phyloP scores from a whole-genome alignment of 805 yeast genomes.

The Saccharomyces mikatae region DNA sequence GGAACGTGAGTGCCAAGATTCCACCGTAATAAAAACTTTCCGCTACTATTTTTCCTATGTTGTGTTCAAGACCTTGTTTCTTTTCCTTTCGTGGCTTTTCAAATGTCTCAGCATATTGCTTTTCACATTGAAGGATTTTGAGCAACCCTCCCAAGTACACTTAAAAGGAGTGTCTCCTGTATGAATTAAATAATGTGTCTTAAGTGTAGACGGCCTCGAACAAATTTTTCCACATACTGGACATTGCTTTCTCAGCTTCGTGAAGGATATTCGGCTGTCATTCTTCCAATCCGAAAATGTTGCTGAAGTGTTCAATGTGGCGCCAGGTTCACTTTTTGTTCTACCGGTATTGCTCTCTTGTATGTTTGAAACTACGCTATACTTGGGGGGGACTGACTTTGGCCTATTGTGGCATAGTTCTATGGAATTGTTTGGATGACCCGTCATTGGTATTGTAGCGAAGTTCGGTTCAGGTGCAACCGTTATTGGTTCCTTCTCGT shows the following conservation, averaged over 20 bases:
- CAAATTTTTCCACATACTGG: conserved; percentile 64
- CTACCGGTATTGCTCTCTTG: neutral
- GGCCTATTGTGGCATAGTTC: neutral
- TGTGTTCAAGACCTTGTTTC: conserved; percentile 6
- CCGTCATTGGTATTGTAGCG: neutral
- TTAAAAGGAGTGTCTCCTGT: conserved; percentile 72
- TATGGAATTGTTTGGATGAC: neutral
- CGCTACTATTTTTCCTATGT: neutral
- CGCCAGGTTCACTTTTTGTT: neutral
- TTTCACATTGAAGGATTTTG: conserved; percentile 62
- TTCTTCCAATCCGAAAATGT: conserved; percentile 1
- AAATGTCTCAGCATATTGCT: conserved; percentile 77
- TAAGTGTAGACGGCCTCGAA: conserved; percentile 74
- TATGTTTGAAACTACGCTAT: neutral
- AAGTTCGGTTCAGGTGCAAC: neutral
- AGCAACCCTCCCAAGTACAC: conserved; percentile 60
- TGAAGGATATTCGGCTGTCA: neutral
- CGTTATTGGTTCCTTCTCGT: neutral
- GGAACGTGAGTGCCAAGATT: neutral
- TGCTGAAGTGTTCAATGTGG: neutral
- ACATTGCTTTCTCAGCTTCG: conserved; percentile 32
- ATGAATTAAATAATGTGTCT: conserved; percentile 73
- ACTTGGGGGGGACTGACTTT: neutral
- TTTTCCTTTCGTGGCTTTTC: conserved; percentile 47
- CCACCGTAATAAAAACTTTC: neutral